phyloP scores from a whole-genome alignment of 2,329 filamentous ascomycete species.

The Plectosphaerella cucumerina region DNA sequence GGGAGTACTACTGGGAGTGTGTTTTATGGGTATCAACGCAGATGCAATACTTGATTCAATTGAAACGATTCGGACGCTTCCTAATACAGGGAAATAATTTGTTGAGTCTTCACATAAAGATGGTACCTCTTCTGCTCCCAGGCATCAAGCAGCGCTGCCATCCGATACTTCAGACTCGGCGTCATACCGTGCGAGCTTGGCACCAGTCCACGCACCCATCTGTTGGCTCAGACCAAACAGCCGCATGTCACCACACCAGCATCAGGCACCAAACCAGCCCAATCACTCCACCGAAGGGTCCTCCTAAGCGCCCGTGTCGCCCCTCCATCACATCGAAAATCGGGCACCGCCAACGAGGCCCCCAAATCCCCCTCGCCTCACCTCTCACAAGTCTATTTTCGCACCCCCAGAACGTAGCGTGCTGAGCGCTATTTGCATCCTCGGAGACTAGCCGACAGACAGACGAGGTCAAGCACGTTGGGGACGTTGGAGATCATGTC shows the following conservation, averaged over 20 bases:
- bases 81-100: too few species aligned
- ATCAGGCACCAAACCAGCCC: slow-evolving; percentile 9
- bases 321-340: background rate
- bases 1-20: too few species aligned
- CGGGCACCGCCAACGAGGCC: background rate
- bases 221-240: background rate
- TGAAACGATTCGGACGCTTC: too few species aligned
- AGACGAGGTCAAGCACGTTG: too few species aligned
- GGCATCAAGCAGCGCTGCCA: background rate
- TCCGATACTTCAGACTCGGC: background rate
- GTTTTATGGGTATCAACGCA: too few species aligned
- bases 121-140: background rate
- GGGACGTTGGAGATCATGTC: too few species aligned
- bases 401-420: too few species aligned
- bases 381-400: too few species aligned
- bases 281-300: slow-evolving; percentile 2
- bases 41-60: too few species aligned
- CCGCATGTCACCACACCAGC: slow-evolving; percentile 3
- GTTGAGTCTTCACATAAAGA: background rate
- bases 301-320: background rate
- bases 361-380: too few species aligned
- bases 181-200: slow-evolving; percentile 2
- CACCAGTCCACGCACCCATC: background rate
- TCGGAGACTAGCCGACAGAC: too few species aligned
- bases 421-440: too few species aligned